A percentile compares a stretch with the other conserved stretches of the same genome.
phyloP scores from a whole-genome alignment of 306 rosid genomes.

The Sicyos baderoa region DNA sequence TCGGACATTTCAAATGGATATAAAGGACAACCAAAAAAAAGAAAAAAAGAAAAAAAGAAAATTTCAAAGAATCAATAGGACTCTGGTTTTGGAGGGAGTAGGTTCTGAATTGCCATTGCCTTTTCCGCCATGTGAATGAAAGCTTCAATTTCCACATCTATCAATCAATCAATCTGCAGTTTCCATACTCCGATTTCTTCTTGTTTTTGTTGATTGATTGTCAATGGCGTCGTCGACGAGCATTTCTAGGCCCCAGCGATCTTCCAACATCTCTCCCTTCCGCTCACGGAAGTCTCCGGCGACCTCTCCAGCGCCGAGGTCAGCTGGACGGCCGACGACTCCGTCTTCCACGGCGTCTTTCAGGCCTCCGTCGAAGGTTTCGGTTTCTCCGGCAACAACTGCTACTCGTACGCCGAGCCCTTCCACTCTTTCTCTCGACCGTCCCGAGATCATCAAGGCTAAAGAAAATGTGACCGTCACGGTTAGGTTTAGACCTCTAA shows the following conservation, averaged over 20 bases:
- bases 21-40: neutral
- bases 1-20: conserved; percentile 17
- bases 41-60: neutral
- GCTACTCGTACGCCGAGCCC: conserved; percentile 24
- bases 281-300: conserved; percentile 52
- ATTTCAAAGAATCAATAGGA: conserved; percentile 18
- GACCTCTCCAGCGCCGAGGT: conserved; percentile 20
- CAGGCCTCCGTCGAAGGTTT: conserved; percentile 32
- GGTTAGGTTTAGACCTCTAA: conserved; percentile 82
- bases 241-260: conserved; percentile 42
- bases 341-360: conserved; percentile 40
- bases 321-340: conserved; percentile 43
- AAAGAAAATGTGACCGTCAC: conserved; percentile 86
- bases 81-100: conserved; percentile 49
- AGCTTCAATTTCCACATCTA: neutral
- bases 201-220: neutral
- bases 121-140: conserved; percentile 22
- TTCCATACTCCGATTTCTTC: conserved; percentile 6
- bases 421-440: conserved; percentile 27
- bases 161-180: neutral
- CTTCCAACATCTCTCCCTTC: conserved; percentile 47
- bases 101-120: neutral
- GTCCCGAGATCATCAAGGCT: conserved; percentile 41
- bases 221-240: conserved; percentile 37
- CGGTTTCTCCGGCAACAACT: conserved; percentile 35